Evolutionary conservation across 306 rosid species (phyloP), one percentile per base, ranked within the genome.

Genomic region (Cucumis hystrix): DNA sequence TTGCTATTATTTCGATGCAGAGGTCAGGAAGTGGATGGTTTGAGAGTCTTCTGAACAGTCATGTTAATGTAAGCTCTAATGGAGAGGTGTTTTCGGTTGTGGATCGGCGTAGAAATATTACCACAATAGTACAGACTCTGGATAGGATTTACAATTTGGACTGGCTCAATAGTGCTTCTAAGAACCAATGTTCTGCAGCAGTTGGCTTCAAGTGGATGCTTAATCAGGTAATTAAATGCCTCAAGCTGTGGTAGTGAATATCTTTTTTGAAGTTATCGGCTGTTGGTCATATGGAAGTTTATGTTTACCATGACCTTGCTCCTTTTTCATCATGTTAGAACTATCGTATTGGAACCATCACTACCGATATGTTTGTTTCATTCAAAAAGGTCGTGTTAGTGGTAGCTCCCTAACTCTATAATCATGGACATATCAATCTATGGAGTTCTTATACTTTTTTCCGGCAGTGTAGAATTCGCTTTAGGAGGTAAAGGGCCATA

Each of bases 151-250:
- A 91, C 84, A 91, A 88, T 85, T 85, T 95, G 86, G 97, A 95
- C 79, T 95, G 99, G 97, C 74, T 83, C 82, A 95, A 83, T 83
- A 95, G 99, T 85, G 96, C 99, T 84, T 92, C 99, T 58, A 95
- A 92, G 89, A 92, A 92, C 59, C 89, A 90, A 43, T 95, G 99
- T 80, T 88, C 97, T 64, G 97, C 98, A 2, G 97, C 99, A 64
- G 86, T 87, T 82, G 99, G 99, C 85, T 89, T 95, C 81, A 95
- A 95, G 93, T 95, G 99, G 99, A 95, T 95, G 99, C 91, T 95
- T 80, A 95, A 95, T 85, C 99, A 95, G 97, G 99, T 95, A 82
- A 77, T 10, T 21, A 13, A 65, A 77, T 65, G 65, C 23, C 66
- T 49, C 77, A 58, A 13, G 51, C 5, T 66, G 52, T 25, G 72